These are phyloP conservation scores for Colletotrichum navitas DNA, from an alignment of 2,329 filamentous ascomycete genomes.

Conservation along the genomic window DNA sequence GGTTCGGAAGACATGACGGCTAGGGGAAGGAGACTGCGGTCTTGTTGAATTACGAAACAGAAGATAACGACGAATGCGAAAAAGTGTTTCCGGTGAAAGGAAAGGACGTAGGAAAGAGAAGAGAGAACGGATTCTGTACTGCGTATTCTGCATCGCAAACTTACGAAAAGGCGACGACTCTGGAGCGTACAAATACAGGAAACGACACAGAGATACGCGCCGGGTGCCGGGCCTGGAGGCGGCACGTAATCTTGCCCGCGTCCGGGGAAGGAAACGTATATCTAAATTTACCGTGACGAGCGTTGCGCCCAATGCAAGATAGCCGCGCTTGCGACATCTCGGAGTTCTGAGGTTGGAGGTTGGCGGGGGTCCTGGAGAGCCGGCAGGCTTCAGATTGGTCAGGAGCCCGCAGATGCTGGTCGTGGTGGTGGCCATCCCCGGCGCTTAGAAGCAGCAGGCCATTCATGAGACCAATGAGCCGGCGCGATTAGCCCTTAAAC, in stretches of 20 bases:
- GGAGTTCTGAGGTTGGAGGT: constrained; percentile 20
- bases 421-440: constrained; percentile 29
- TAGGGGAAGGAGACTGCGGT: background rate
- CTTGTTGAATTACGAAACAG: background rate
- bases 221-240: constrained; percentile 7
- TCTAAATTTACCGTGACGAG: constrained; percentile 37
- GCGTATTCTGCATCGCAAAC: constrained; percentile 1
- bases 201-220: constrained; percentile 14
- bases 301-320: constrained; percentile 42
- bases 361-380: constrained; percentile 10
- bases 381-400: constrained; percentile 29
- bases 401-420: constrained; percentile 35
- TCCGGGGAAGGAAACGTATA: constrained; percentile 14
- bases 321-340: constrained; percentile 39
- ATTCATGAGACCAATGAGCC: constrained; percentile 25
- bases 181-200: constrained; percentile 33
- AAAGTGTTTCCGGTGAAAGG: background rate
- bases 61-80: background rate
- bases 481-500: constrained; percentile 1
- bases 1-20: constrained; percentile 45
- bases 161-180: background rate
- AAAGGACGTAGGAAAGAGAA: background rate
- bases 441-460: constrained; percentile 36
- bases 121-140: background rate
- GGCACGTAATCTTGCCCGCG: constrained; percentile 21